Conservation (phyloP, 768 basidiomycete genomes). For the Cystobasidium ongulense region DNA sequence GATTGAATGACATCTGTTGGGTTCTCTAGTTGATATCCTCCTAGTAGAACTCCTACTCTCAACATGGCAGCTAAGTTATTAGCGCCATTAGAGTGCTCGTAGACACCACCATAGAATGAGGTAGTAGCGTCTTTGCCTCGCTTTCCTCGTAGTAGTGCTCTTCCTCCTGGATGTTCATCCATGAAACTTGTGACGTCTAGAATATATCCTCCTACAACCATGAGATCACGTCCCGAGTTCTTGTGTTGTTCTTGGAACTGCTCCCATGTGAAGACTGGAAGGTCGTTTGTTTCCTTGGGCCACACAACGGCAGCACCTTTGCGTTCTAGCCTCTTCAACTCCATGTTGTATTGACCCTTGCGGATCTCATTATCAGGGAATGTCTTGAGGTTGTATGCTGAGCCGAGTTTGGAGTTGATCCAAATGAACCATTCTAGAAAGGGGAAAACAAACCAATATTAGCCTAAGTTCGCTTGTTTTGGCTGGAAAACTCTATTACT, state of each 20-base stretch:
- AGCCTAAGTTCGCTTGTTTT: too few species aligned
- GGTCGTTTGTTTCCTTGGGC: constrained; percentile 50
- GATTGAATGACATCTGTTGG: constrained; percentile 36
- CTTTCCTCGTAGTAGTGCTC: constrained; percentile 52
- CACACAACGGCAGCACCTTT: constrained; percentile 43
- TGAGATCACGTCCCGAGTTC: constrained; percentile 52
- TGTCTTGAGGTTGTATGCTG: constrained; percentile 70
- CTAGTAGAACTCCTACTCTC: constrained; percentile 60
- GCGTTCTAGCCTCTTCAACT: constrained; percentile 29
- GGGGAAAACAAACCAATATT: constrained; percentile 46
- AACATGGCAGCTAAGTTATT: constrained; percentile 73
- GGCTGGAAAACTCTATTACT: too few species aligned
- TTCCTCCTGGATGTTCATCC: constrained; percentile 73
- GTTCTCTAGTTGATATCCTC: constrained; percentile 54
- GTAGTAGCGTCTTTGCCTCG: constrained; percentile 72
- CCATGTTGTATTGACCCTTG: constrained; percentile 57
- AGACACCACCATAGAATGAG: constrained; percentile 75
- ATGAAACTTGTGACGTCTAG: constrained; percentile 70
- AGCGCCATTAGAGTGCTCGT: constrained; percentile 73
- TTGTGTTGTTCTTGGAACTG: constrained; percentile 63
- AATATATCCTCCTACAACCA: constrained; percentile 76
- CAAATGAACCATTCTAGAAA: constrained; percentile 68
- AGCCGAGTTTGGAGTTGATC: constrained; percentile 54
- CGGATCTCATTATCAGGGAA: constrained; percentile 84
- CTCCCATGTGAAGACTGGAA: constrained; percentile 76